phyloP scores from a whole-genome alignment of 306 rosid genomes.

The Morella rubra region DNA sequence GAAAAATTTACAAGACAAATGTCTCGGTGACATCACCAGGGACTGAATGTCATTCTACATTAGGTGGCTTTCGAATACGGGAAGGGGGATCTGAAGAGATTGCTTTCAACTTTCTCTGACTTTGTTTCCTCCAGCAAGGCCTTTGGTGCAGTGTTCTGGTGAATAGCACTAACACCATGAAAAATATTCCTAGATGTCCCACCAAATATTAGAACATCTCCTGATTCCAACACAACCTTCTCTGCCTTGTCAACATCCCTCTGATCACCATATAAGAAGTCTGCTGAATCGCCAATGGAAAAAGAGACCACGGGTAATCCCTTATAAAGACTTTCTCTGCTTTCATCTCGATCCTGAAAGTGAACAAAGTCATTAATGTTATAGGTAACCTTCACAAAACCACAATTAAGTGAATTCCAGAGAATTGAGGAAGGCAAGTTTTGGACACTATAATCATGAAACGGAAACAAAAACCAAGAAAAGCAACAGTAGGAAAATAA shows the following conservation, averaged over 20 bases:
- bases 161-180: slow-evolving; percentile 63
- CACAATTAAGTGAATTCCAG: background rate
- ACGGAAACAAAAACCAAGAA: slow-evolving; percentile 3
- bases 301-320: slow-evolving; percentile 77
- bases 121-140: slow-evolving; percentile 40
- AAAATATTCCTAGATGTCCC: slow-evolving; percentile 64
- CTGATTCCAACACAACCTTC: slow-evolving; percentile 50
- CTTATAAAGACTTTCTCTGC: slow-evolving; percentile 34
- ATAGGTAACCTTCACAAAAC: background rate
- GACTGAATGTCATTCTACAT: too few species aligned
- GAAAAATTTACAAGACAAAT: too few species aligned
- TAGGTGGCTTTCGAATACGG: too few species aligned
- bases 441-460: background rate
- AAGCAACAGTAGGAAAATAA: background rate
- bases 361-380: background rate
- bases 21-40: too few species aligned
- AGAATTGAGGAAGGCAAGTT: background rate
- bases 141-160: slow-evolving; percentile 49
- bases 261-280: slow-evolving; percentile 51
- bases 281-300: slow-evolving; percentile 81
- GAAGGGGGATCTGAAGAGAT: too few species aligned
- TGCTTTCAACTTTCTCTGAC: slow-evolving; percentile 51
- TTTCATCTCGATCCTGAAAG: slow-evolving; percentile 78
- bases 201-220: slow-evolving; percentile 85
- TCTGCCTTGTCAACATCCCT: slow-evolving; percentile 47